Percentiles rank a stretch among this genome's conserved stretches.
Evolutionary conservation across 306 rosid genomes (phyloP).

Genomic region (Vicia faba): DNA sequence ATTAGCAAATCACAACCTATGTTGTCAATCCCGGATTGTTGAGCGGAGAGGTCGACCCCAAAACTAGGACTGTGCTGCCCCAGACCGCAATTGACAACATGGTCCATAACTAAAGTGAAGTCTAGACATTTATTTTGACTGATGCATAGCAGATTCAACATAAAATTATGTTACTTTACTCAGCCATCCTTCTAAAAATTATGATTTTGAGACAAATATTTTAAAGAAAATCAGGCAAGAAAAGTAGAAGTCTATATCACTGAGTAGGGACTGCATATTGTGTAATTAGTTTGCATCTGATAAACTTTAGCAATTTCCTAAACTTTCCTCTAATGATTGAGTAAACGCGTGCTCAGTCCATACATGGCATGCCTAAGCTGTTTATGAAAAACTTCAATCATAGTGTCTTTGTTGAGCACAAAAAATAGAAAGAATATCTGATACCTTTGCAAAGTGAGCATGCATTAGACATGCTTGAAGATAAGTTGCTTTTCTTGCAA

Average conservation of each 20-base stretch:
- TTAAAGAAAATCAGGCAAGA: conserved; percentile 17
- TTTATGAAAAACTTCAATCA: conserved; percentile 30
- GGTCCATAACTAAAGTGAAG: conserved; percentile 25
- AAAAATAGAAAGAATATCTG: conserved; percentile 31
- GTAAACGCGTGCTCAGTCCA: conserved; percentile 29
- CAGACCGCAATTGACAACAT: not conserved
- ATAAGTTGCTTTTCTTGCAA: conserved; percentile 87
- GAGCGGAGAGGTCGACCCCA: not conserved
- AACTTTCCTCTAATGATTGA: conserved; percentile 31
- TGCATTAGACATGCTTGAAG: conserved; percentile 99
- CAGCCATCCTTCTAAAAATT: conserved; percentile 21
- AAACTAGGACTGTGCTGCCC: not conserved
- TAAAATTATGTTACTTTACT: conserved; percentile 13
- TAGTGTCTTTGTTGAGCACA: conserved; percentile 19
- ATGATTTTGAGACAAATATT: conserved; percentile 6
- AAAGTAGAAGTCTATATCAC: conserved; percentile 15
- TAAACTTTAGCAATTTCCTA: conserved; percentile 31
- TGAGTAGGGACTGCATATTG: conserved; percentile 11
- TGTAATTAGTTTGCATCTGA: conserved; percentile 15
- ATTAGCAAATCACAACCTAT: conserved; percentile 17
- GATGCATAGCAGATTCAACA: conserved; percentile 28
- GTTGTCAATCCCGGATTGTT: not conserved
- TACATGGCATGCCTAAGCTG: conserved; percentile 27
- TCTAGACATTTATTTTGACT: conserved; percentile 16
- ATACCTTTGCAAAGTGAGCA: conserved; percentile 97